Base-by-base conservation (phyloP, 1,139 yeast species). In the Hyphopichia wangnamkhiaoensis region DNA sequence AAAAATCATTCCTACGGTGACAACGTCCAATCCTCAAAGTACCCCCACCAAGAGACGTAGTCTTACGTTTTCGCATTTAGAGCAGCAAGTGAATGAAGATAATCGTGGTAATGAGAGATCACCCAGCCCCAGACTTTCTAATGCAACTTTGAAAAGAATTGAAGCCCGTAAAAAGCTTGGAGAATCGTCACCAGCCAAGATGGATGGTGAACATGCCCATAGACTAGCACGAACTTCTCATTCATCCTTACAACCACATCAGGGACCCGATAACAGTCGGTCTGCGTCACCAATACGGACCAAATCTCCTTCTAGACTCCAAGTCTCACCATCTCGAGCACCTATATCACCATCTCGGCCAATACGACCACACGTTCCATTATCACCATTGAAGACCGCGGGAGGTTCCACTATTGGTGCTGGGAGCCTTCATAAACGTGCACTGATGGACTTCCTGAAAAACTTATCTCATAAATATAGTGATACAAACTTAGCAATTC, bases 71-170 rank as follows among this genome's bases (percentile, higher is more conserved):
- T 6, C 23, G 5, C n/a, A 10, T 12, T 10, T 17, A 5, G 31
- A 28, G n/a, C 4, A 18, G 7, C 10, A 16, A 5, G 20, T n/a
- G 12, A n/a, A 12, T 18, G 28, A 25, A 5, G 5, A 7, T 6
- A 8, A 25, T 25, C 28, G 25, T 7, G 27, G 24, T 12, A 34
- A 34, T 9, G 12, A 4, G 4, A 24, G 35, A n/a, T 47, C 56
- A 8, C 50, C 55, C 4, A 45, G 54, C 3, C 57, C 61, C 1
- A 50, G 52, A 28, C 46, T 57, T 13, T 51, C 67, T 0, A 47
- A 54, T 12, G 71, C 71, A 4, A 66, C 71, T 1, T 48, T 63
- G 27, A 63, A 56, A 36, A 45, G 72, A 35, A 49, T 65, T 5
- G 70, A 62, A 43, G 61, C 67, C 25, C 54, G 50, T 27, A 46